Base-by-base conservation (phyloP, 225 moss, liverwort and hornwort genomes). In the Climacium dendroides region DNA sequence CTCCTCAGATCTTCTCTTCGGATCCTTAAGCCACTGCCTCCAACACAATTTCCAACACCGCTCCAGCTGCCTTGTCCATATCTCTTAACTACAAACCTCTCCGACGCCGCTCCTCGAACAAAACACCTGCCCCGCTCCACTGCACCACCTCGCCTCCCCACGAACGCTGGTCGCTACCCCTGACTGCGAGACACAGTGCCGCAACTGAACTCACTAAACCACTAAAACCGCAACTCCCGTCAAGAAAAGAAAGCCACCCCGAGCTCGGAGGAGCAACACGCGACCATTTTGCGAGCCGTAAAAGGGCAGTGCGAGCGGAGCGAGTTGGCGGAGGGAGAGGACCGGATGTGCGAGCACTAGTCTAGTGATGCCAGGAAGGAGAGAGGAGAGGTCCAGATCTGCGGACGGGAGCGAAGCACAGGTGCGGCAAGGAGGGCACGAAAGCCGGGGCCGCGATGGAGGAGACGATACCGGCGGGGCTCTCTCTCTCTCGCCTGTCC, bases 61-160 rank as follows among this genome's bases (percentile, higher is more conserved):
- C 81, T 58, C 57, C 89, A 92, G 91, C 92, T 91, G 82, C 86
- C 74, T 74, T 80, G 57, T 82, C 92, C 92, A 92, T 92, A 77
- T 80, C 89, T 80, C 82, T 78, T 34, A 65, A 67, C 88, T 75
- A 45, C 41, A 52, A 73, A 71, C 35, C 87, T 45, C 58, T 67
- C 55, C 48, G 37, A 64, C 82, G 63, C 57, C 78, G 28, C 62
- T 72, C 67, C 53, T 30, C 69, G 24, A 48, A 39, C 22, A 29
- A 55, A 28, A 76, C 76, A 32, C 58, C 76, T 52, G 82, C 84
- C 39, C 43, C n/a, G 28, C 72, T 73, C 63, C 78, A 73, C 83
- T 47, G 63, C 53, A 78, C 87, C 61, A 5, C 61, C 52, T 70
- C 29, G 47, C 61, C 62, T 62, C 45, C 47, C 60, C 29, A 61